phyloP scores from a whole-genome alignment of 2,329 filamentous ascomycete species.

The Cladobotryum mycophilum region DNA sequence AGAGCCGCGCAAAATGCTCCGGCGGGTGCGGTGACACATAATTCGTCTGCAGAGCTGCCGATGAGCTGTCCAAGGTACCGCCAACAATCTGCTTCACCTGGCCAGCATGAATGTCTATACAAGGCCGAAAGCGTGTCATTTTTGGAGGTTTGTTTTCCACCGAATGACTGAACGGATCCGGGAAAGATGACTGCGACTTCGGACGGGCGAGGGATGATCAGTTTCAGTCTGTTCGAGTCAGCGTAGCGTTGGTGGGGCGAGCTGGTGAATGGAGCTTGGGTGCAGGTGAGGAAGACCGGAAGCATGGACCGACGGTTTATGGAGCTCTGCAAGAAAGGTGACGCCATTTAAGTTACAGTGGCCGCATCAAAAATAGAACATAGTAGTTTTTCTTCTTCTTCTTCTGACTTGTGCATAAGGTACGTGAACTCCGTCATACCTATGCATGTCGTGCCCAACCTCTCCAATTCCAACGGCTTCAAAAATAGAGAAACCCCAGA shows the following conservation, averaged over 20 bases:
- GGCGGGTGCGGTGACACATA: constrained; percentile 82
- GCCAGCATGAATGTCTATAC: constrained; percentile 95
- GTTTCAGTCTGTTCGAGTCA: no score
- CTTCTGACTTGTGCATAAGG: no score
- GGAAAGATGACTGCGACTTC: no score
- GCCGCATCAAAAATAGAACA: neutral
- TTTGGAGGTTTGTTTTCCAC: neutral
- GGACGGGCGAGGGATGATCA: no score
- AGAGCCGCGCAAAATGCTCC: constrained; percentile 73
- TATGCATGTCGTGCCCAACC: neutral
- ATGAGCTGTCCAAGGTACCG: constrained; percentile 71
- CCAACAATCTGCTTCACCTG: constrained; percentile 98
- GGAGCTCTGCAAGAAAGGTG: constrained; percentile 1
- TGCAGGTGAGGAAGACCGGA: no score
- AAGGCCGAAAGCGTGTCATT: constrained; percentile 94
- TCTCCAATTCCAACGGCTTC: neutral
- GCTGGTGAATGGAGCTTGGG: neutral
- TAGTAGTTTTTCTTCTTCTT: neutral
- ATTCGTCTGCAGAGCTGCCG: constrained; percentile 74
- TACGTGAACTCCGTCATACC: neutral
- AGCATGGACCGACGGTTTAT: no score
- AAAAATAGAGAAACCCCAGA: no score
- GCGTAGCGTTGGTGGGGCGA: constrained; percentile 6
- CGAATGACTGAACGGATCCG: no score
- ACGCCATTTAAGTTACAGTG: constrained; percentile 3